Base-by-base conservation (phyloP, 495 filamentous ascomycete species). In the Penicillium silybi region DNA sequence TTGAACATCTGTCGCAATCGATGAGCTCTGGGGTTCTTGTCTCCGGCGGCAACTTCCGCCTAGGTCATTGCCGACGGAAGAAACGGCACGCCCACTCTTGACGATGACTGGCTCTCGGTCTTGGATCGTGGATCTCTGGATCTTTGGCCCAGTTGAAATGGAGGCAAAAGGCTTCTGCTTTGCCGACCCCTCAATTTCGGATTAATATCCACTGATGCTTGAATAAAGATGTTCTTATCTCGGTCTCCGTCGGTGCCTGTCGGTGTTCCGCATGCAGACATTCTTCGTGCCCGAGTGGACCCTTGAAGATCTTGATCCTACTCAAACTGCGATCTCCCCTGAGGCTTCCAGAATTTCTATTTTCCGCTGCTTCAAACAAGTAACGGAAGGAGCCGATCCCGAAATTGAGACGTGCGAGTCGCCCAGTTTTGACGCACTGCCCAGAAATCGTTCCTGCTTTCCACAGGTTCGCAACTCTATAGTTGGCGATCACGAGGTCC, bases 51-150 rank as follows among this genome's bases (percentile, higher is more conserved):
- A 52, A 19, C 17, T 2, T 39, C 44, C 52, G 40, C 54, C 26
- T 25, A 52, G 23, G 20, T 19, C 6, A 38, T 57, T 64, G 53
- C 58, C 58, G 61, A 58, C 58, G 62, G 59, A 62, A 59, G 44
- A 52, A 52, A 43, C 62, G 55, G 59, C 58, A 56, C 56, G 32
- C 0, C 25, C 18, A 27, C 44, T 15, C 57, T 53, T 23, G n/a
- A 57, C 38, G 41, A 46, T 59, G 41, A 65, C 59, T 65, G 62
- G 59, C 32, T 46, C 40, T 9, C 22, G 39, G 4, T 27, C 16
- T 35, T 35, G n/a, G 39, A 39, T 17, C 43, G 40, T n/a, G 42
- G 25, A 52, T 40, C 51, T 41, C 32, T 16, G 42, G 25, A 52
- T 40, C 51, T 41, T 23, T 16, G 43, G n/a, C 32, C 26, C 25